phyloP scores from a whole-genome alignment of 139 green algal species.

The Chlorokybus atmophyticus region DNA sequence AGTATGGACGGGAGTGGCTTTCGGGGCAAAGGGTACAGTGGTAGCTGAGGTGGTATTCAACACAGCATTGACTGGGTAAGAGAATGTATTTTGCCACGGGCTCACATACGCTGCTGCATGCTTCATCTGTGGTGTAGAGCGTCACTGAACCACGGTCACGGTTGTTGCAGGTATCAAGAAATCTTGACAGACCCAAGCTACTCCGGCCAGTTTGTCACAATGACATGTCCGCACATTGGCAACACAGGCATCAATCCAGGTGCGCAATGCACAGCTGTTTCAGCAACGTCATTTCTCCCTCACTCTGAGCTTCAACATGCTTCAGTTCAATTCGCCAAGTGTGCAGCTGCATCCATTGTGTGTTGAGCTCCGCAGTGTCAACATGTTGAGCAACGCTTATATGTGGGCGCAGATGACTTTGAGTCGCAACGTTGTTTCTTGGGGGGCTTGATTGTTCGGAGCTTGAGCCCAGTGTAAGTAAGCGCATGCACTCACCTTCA shows the following conservation, averaged over 20 bases:
- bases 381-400: too few species aligned
- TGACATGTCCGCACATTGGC: constrained; percentile 94
- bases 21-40: constrained; percentile 70
- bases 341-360: neutral
- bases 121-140: neutral
- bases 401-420: constrained; percentile 24
- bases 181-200: constrained; percentile 97
- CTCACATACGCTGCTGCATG: neutral
- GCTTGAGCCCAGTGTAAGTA: constrained; percentile 10
- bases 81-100: neutral
- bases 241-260: constrained; percentile 89
- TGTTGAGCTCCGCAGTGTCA: too few species aligned
- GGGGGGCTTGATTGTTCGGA: constrained; percentile 18
- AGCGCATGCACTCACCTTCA: too few species aligned
- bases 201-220: constrained; percentile 86
- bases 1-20: constrained; percentile 68
- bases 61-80: constrained; percentile 74
- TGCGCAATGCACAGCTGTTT: too few species aligned
- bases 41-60: constrained; percentile 94
- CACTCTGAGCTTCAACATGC: neutral
- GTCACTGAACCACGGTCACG: neutral
- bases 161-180: constrained; percentile 67
- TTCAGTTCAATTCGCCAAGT: neutral
- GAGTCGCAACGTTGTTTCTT: constrained; percentile 20
- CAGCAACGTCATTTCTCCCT: too few species aligned